Evolutionary conservation across 768 basidiomycete species (phyloP).

Genomic region (Hygrophoropsis aurantiaca): DNA sequence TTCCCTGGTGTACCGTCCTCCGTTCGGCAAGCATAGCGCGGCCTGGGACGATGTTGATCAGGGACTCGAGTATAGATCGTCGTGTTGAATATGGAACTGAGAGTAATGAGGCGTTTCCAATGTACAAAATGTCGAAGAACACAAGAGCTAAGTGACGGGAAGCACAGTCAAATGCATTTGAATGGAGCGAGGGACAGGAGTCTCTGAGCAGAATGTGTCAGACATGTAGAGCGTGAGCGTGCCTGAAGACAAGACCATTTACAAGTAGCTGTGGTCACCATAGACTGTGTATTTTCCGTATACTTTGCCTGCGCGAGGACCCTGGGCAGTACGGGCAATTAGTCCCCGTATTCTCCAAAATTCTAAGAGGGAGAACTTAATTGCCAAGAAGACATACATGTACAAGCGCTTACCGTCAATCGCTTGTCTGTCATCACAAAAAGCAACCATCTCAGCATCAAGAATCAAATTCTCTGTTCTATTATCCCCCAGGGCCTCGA

Average conservation of each 20-base stretch:
- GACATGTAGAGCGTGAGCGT: constrained; percentile 32
- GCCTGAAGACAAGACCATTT: constrained; percentile 17
- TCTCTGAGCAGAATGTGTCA: constrained; percentile 16
- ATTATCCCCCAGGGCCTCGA: constrained; percentile 49
- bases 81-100: constrained; percentile 56
- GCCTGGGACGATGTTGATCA: constrained; percentile 55
- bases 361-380: constrained; percentile 40
- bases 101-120: constrained; percentile 62
- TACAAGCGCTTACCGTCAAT: constrained; percentile 64
- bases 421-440: constrained; percentile 48
- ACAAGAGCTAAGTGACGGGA: constrained; percentile 71
- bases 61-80: constrained; percentile 57
- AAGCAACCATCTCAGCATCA: constrained; percentile 93
- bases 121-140: constrained; percentile 82
- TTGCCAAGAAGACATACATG: background rate
- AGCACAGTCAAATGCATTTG: constrained; percentile 35
- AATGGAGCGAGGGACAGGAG: constrained; percentile 42
- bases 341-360: constrained; percentile 74
- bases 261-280: constrained; percentile 19
- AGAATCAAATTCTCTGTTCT: constrained; percentile 48
- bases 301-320: constrained; percentile 40
- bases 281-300: constrained; percentile 14
- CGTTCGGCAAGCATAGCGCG: constrained; percentile 65
- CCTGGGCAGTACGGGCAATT: constrained; percentile 56
- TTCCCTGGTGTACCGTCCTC: constrained; percentile 37